These are phyloP conservation scores for Talaromyces nanjingensis DNA, from an alignment of 495 filamentous ascomycete genomes.

Conservation along the genomic window DNA sequence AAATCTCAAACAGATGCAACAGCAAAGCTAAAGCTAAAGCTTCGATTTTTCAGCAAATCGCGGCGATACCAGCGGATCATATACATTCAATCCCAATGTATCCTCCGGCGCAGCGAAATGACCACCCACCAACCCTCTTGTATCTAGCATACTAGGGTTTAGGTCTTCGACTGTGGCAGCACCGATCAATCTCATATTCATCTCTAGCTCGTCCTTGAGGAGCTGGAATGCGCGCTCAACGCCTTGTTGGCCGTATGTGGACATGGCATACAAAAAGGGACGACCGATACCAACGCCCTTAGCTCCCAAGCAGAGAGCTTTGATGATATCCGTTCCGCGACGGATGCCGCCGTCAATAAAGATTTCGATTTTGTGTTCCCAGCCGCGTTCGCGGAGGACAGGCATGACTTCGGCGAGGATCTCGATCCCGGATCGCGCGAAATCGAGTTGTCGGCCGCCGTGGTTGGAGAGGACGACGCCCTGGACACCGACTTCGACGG, in stretches of 20 bases:
- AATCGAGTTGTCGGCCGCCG: constrained; percentile 94
- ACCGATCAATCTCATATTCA: constrained; percentile 95
- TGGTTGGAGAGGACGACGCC: constrained; percentile 97
- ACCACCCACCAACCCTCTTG: constrained; percentile 55
- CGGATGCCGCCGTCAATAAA: constrained; percentile 88
- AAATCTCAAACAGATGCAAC: no score
- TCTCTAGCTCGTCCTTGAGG: constrained; percentile 97
- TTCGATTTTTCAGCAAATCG: constrained; percentile 54
- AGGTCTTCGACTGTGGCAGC: constrained; percentile 66
- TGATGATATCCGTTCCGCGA: constrained; percentile 89
- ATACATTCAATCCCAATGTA: constrained; percentile 54
- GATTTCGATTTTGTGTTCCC: constrained; percentile 80
- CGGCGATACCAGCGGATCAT: constrained; percentile 59
- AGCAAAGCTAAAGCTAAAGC: constrained; percentile 30
- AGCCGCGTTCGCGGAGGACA: constrained; percentile 71
- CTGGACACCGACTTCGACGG: constrained; percentile 75
- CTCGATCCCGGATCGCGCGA: constrained; percentile 84
- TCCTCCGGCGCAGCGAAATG: constrained; percentile 66
- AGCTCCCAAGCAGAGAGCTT: constrained; percentile 89
- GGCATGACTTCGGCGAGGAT: constrained; percentile 96
- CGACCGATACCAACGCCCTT: constrained; percentile 90
- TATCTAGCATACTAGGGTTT: constrained; percentile 71
- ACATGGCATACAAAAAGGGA: constrained; percentile 96
- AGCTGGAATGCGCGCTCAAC: constrained; percentile 91
- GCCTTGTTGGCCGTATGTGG: constrained; percentile 77